phyloP scores from a whole-genome alignment of 2,329 filamentous ascomycete genomes.

The Trichoderma sp. region DNA sequence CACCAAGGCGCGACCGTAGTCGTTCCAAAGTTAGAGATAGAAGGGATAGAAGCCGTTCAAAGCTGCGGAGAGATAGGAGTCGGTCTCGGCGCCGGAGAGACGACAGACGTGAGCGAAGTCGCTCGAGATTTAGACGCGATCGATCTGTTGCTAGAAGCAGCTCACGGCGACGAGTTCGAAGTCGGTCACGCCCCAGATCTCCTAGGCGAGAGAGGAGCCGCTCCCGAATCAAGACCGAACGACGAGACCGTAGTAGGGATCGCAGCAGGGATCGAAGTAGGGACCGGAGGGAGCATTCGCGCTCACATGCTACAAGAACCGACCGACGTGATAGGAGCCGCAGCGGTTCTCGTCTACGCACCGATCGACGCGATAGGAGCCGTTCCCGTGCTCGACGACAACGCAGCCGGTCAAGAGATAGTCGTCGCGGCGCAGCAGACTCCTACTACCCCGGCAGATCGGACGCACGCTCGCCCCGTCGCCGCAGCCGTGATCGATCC shows the following conservation, averaged over 20 bases:
- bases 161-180: conserved; percentile 40
- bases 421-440: conserved; percentile 26
- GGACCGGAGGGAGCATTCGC: conserved; percentile 31
- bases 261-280: conserved; percentile 3
- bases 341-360: conserved; percentile 35
- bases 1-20: conserved; percentile 40
- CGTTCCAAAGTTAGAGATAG: conserved; percentile 36
- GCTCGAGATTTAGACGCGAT: conserved; percentile 37
- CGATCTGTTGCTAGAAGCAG: conserved; percentile 39
- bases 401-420: conserved; percentile 29
- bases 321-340: conserved; percentile 37
- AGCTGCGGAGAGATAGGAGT: conserved; percentile 41
- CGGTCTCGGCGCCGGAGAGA: conserved; percentile 42
- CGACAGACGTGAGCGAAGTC: conserved; percentile 36
- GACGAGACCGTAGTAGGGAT: conserved; percentile 38
- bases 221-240: conserved; percentile 35
- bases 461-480: conserved; percentile 28
- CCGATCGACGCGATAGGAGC: conserved; percentile 36
- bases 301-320: conserved; percentile 25
- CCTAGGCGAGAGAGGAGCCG: conserved; percentile 41
- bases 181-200: conserved; percentile 40
- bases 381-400: conserved; percentile 26
- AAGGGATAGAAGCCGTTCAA: conserved; percentile 41
- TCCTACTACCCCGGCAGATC: conserved; percentile 27
- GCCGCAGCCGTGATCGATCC: conserved; percentile 32